A percentile compares a stretch with the other conserved stretches of the same genome.
Evolutionary conservation across 768 basidiomycete species (phyloP).

Genomic region (Leccinum longicurvipes): DNA sequence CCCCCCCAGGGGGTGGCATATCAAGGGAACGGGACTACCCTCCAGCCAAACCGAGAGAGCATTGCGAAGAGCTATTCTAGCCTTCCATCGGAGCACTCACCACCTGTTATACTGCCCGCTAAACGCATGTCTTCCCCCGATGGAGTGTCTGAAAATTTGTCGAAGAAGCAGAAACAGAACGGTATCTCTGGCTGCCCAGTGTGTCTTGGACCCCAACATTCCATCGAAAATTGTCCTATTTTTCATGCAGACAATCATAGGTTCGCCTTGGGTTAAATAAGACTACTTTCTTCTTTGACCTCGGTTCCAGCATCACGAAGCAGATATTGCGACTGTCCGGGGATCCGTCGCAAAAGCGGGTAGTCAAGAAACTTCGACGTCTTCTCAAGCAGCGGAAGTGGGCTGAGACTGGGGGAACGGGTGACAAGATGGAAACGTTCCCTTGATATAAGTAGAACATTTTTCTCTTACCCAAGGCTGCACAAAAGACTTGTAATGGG

Average conservation of each 20-base stretch:
- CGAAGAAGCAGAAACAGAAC: slow-evolving; percentile 39
- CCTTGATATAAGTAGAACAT: not conserved
- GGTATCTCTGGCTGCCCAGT: slow-evolving; percentile 39
- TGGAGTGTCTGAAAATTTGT: slow-evolving; percentile 18
- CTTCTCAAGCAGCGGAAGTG: slow-evolving; percentile 36
- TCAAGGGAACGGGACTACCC: not conserved
- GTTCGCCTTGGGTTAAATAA: slow-evolving; percentile 32
- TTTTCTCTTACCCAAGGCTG: not conserved
- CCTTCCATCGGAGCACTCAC: not conserved
- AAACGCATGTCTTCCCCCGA: slow-evolving; percentile 38
- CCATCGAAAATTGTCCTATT: slow-evolving; percentile 53
- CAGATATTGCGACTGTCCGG: slow-evolving; percentile 44
- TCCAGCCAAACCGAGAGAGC: not conserved
- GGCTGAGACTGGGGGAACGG: slow-evolving; percentile 5
- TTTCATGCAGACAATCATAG: slow-evolving; percentile 51
- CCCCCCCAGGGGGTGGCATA: not conserved
- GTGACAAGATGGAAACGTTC: slow-evolving; percentile 3
- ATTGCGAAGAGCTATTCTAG: not conserved
- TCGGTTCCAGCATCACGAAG: slow-evolving; percentile 35
- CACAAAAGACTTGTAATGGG: slow-evolving; percentile 3
- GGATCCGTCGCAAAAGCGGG: slow-evolving; percentile 34
- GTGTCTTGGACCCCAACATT: slow-evolving; percentile 46
- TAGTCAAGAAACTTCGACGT: slow-evolving; percentile 38
- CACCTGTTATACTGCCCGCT: slow-evolving; percentile 19
- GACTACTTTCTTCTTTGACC: slow-evolving; percentile 3